phyloP scores from a whole-genome alignment of 306 rosid species.

The Geum urbanum region DNA sequence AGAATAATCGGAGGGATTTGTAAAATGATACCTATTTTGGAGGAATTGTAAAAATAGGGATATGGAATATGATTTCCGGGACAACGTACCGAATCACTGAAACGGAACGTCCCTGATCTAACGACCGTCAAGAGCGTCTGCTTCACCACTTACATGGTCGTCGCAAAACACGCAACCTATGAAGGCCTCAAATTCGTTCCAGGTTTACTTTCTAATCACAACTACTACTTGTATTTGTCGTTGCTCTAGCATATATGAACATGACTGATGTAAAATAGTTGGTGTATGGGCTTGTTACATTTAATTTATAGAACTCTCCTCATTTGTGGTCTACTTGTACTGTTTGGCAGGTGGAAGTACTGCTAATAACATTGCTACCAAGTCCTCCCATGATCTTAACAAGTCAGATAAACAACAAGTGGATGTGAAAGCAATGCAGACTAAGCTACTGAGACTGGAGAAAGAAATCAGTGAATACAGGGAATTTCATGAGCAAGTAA shows the following conservation, averaged over 20 bases:
- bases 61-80: background rate
- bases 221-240: no score
- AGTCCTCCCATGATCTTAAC: background rate
- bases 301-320: no score
- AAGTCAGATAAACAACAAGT: background rate
- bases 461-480: background rate
- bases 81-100: background rate
- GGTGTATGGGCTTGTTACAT: no score
- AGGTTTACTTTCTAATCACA: background rate
- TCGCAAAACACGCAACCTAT: background rate
- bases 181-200: slow-evolving; percentile 20
- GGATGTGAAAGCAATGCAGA: slow-evolving; percentile 15
- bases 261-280: no score
- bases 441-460: background rate
- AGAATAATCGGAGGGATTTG: no score
- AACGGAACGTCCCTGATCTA: background rate
- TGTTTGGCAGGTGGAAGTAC: background rate
- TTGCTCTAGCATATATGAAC: no score
- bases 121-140: background rate
- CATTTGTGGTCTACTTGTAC: background rate
- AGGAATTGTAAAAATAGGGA: no score
- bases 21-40: no score
- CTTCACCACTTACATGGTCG: background rate
- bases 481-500: background rate
- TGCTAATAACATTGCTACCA: background rate